These are phyloP conservation scores for Penicillium paxilli DNA, from an alignment of 495 filamentous ascomycete genomes.

Conservation along the genomic window DNA sequence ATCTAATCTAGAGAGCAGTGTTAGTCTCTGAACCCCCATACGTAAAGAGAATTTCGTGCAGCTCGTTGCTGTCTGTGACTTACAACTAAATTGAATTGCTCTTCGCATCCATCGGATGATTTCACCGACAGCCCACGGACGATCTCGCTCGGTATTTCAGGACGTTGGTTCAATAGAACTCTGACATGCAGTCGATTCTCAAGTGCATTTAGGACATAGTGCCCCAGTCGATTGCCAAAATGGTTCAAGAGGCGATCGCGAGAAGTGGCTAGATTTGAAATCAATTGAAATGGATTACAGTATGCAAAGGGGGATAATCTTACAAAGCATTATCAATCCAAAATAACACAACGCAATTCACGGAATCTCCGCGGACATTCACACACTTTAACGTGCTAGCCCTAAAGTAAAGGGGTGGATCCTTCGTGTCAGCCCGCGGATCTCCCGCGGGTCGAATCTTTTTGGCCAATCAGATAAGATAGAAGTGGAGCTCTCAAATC, in stretches of 20 bases:
- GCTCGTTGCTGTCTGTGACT: not conserved
- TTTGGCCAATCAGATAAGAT: too few relatives aligned
- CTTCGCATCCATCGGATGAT: not conserved
- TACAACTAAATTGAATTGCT: not conserved
- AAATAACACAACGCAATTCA: too few relatives aligned
- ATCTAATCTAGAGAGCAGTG: not conserved
- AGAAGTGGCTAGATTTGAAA: not conserved
- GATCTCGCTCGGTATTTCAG: not conserved
- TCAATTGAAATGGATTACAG: too few relatives aligned
- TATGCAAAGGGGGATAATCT: too few relatives aligned
- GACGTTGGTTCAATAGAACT: not conserved
- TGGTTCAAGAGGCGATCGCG: not conserved
- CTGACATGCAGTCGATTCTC: not conserved
- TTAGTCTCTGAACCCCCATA: not conserved
- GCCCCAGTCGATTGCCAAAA: not conserved
- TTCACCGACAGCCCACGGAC: not conserved
- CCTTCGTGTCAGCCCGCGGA: too few relatives aligned
- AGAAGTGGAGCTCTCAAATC: too few relatives aligned
- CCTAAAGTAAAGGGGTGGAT: too few relatives aligned
- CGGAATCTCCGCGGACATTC: too few relatives aligned
- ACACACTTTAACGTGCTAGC: too few relatives aligned
- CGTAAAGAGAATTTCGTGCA: not conserved
- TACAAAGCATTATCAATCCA: not conserved
- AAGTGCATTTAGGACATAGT: not conserved
- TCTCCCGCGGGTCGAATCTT: too few relatives aligned